Conservation (phyloP, 2,329 filamentous ascomycete genomes). For the Sordariomycetes sp. region DNA sequence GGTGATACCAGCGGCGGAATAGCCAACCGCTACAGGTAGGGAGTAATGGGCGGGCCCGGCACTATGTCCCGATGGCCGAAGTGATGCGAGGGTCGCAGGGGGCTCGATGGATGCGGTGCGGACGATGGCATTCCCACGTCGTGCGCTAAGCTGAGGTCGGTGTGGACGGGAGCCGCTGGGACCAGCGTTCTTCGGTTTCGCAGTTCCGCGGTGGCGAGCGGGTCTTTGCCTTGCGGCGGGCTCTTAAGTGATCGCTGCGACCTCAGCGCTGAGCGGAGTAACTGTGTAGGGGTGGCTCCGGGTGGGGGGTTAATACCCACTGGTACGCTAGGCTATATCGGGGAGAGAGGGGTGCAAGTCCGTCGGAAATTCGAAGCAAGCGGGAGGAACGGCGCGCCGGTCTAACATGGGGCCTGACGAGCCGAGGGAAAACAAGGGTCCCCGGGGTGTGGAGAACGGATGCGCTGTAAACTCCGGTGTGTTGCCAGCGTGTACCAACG, state of each 20-base stretch:
- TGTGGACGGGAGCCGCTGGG: slow-evolving; percentile 1
- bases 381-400: background rate
- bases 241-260: background rate
- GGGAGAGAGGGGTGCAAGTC: background rate
- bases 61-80: background rate
- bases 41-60: background rate
- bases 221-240: slow-evolving; percentile 1
- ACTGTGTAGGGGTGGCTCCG: background rate
- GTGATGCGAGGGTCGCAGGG: background rate
- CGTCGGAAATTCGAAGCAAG: background rate
- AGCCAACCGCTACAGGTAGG: background rate
- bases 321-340: background rate
- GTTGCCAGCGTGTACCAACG: background rate
- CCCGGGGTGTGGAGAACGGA: background rate
- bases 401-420: background rate
- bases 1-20: background rate
- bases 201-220: background rate
- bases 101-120: background rate
- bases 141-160: background rate
- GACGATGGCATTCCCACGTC: background rate
- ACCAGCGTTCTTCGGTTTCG: slow-evolving; percentile 3
- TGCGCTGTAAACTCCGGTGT: background rate
- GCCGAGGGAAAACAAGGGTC: background rate
- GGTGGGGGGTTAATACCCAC: background rate
- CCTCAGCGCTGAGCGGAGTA: background rate